phyloP scores from a whole-genome alignment of 805 yeast species.

The Yarrowia phangngaensis region DNA sequence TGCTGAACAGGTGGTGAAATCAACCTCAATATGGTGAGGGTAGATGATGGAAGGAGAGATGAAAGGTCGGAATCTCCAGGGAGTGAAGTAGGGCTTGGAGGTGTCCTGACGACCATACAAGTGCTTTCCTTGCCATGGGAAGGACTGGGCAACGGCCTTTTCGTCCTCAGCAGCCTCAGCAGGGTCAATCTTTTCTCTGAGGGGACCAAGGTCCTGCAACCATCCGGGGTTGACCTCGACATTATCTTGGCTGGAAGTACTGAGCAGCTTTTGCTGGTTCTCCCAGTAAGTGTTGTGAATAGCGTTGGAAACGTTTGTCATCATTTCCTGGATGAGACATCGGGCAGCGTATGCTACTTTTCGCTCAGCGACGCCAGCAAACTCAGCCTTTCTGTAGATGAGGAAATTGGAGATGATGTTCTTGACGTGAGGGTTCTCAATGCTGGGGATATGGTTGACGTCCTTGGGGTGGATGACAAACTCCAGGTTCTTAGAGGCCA shows the following conservation, averaged over 20 bases:
- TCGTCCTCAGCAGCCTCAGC: slow-evolving; percentile 53
- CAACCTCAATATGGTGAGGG: slow-evolving; percentile 88
- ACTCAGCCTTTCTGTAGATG: slow-evolving; percentile 8
- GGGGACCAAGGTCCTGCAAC: slow-evolving; percentile 46
- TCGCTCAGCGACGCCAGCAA: slow-evolving; percentile 1
- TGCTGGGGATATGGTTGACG: slow-evolving; percentile 11
- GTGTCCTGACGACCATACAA: slow-evolving; percentile 78
- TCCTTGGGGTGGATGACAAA: slow-evolving; percentile 32
- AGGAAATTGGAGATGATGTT: background rate
- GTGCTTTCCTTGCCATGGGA: slow-evolving; percentile 77
- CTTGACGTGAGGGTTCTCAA: slow-evolving; percentile 1
- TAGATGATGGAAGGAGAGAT: slow-evolving; percentile 86
- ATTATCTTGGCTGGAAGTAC: background rate
- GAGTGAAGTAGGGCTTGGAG: slow-evolving; percentile 82
- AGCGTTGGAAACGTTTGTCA: background rate
- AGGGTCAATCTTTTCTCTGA: slow-evolving; percentile 45
- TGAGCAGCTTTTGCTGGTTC: slow-evolving; percentile 5
- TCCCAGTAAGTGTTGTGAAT: background rate
- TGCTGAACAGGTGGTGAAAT: slow-evolving; percentile 90
- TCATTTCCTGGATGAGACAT: background rate
- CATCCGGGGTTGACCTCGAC: slow-evolving; percentile 38
- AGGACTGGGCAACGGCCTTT: slow-evolving; percentile 42
- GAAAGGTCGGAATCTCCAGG: slow-evolving; percentile 94
- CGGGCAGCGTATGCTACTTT: slow-evolving; percentile 18
- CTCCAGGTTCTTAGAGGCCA: slow-evolving; percentile 39